Percentiles rank a stretch among this genome's conserved stretches.
Evolutionary conservation across 768 basidiomycete genomes (phyloP).

Genomic region (Lentinula sp.): DNA sequence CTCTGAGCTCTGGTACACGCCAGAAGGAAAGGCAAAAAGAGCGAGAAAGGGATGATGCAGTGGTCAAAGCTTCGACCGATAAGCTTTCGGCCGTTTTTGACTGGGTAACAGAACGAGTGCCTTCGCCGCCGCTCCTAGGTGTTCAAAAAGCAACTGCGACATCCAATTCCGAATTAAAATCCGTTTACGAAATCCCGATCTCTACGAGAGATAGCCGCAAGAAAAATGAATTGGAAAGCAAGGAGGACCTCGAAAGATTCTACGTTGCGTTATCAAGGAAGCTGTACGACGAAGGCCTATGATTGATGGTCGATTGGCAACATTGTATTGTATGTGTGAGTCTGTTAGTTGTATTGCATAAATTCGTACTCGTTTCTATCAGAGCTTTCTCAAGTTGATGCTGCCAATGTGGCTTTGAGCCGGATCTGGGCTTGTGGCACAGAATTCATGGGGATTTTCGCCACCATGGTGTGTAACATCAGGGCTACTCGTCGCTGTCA

Average conservation of each 20-base stretch:
- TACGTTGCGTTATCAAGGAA: constrained; percentile 86
- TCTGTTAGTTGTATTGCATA: neutral
- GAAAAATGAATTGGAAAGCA: constrained; percentile 45
- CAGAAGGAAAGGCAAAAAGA: constrained; percentile 16
- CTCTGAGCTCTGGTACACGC: neutral
- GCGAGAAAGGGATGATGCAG: constrained; percentile 39
- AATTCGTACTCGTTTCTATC: neutral
- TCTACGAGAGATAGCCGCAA: neutral
- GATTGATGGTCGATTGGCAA: neutral
- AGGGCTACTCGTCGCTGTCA: neutral
- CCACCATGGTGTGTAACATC: neutral
- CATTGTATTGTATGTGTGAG: neutral
- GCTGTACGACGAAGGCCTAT: constrained; percentile 90
- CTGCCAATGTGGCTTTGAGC: neutral
- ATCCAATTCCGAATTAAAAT: neutral
- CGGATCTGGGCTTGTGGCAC: neutral
- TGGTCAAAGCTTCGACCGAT: constrained; percentile 63
- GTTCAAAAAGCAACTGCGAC: constrained; percentile 15
- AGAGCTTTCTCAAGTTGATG: neutral
- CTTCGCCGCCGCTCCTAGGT: constrained; percentile 24
- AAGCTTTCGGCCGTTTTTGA: constrained; percentile 71
- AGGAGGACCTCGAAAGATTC: constrained; percentile 81
- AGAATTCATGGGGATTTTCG: neutral
- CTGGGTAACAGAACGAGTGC: constrained; percentile 73
- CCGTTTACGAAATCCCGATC: neutral